Evolutionary conservation across 345 rosid genomes (phyloP), one percentile per base, ranked within the genome.

Genomic region (Eucalyptus curtisii): DNA sequence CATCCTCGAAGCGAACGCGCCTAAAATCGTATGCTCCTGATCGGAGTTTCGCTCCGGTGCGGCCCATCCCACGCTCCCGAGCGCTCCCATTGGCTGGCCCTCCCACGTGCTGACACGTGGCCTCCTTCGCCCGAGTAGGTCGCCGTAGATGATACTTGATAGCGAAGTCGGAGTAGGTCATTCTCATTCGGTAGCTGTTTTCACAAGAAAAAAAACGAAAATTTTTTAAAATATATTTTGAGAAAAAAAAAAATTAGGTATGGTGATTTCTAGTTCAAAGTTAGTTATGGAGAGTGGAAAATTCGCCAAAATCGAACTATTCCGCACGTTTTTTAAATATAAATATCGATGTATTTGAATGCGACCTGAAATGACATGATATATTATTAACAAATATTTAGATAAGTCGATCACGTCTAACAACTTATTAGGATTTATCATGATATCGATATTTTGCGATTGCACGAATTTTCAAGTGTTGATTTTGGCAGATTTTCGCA

Each of bases 1-100:
- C 47, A 13, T 76, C 76, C 84, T 88, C 86, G 89, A 52, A 80
- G 86, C 66, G n/a, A 88, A 52, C 86, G 89, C 86, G 89, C 89
- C 55, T 80, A 44, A 44, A 71, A 88, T 76, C 84, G 44, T 76
- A 76, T 20, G 30, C 4, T n/a, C 2, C 6, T 40, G 84, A 37
- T 22, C 15, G 15, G 66, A 71, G 71, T 57, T 13, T 13, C 31
- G 49, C 44, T 81, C 85, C 55, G 81, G 71, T 88, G 89, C 44
- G 87, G 50, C 15, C 87, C 4, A 5, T 47, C 31, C 16, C 37
- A 47, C 10, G 59, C n/a, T 47, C 27, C 5, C 3, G 84, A 40
- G 27, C 84, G 42, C 14, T 20, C 84, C 13, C 27, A 40, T 76
- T 76, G 84, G 84, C 84, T 40, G 47, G 30, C 37, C 40, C 27